A percentile compares a stretch with the other conserved stretches of the same genome.
Evolutionary conservation across 1,284 basidiomycete genomes (phyloP).

Genomic region (Chondrostereum purpureum): DNA sequence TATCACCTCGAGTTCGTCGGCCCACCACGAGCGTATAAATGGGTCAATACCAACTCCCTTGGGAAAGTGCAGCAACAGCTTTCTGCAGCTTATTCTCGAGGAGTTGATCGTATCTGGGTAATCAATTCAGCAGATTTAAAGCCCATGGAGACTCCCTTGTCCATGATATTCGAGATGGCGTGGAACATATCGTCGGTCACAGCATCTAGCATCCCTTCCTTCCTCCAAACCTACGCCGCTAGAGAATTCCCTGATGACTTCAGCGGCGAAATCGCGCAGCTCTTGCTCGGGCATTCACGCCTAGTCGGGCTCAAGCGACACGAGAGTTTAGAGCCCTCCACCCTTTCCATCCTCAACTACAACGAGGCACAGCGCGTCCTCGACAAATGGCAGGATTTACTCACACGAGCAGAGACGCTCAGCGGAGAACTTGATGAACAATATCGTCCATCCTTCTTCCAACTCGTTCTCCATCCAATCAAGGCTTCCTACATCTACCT

Average conservation of each 20-base stretch:
- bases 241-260: constrained; percentile 3
- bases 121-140: constrained; percentile 10
- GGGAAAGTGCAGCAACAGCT: constrained; percentile 9
- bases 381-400: constrained; percentile 2
- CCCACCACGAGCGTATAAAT: constrained; percentile 7
- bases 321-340: constrained; percentile 2
- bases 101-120: constrained; percentile 7
- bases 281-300: constrained; percentile 5
- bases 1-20: constrained; percentile 12
- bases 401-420: constrained; percentile 1
- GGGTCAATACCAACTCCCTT: constrained; percentile 12
- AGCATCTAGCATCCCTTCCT: constrained; percentile 6
- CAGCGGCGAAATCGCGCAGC: constrained; percentile 2
- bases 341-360: constrained; percentile 7
- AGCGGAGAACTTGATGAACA: neutral
- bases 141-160: constrained; percentile 9
- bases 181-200: constrained; percentile 7
- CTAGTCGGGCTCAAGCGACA: constrained; percentile 4
- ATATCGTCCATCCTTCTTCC: constrained; percentile 7
- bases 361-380: constrained; percentile 3
- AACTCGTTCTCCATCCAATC: constrained; percentile 10
- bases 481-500: constrained; percentile 7
- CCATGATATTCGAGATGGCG: constrained; percentile 8
- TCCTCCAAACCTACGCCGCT: constrained; percentile 1
- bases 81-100: neutral